Evolutionary conservation across 495 filamentous ascomycete species (phyloP), one percentile per base, ranked within the genome.

Genomic region (Penicillium psychrofluorescens): DNA sequence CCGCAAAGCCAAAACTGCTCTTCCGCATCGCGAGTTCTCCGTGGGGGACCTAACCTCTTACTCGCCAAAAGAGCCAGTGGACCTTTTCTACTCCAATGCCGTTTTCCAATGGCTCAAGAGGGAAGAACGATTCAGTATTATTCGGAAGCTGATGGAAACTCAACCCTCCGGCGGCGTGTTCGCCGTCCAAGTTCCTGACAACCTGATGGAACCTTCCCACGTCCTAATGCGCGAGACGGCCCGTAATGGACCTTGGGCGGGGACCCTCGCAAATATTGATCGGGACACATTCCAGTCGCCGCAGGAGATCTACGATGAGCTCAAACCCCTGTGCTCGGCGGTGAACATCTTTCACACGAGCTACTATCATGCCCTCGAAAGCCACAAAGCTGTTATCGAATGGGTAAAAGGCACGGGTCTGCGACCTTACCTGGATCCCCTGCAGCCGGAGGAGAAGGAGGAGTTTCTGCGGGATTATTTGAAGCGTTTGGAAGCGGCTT

Each of bases 371-470:
- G 53, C 70, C 7, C 57, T 80, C 29, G 62, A 57, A 6, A 62
- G 51, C 9, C 72, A 71, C 33, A 45, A 53, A 33, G 71, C 61
- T 15, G 68, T 81, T 37, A 68, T 79, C 13, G 74, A 77, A 51
- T 81, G 77, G 77, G 74, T 79, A 1, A 71, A 71, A 53, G 71
- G 72, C 7, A 78, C 72, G 5, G 77, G 75, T 8, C 49, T 81
- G 46, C 52, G 61, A 48, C 76, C 76, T 3, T 79, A 66, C 46
- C 15, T 79, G 41, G 61, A 74, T 50, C 60, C 63, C 8, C 51
- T 76, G 43, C 40, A 49, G 1, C 34, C 38, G 1, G 49, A 57
- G 5, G 63, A 71, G 36, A 61, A 50, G 44, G 55, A 61, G 29
- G 58, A 29, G 7, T 77, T 71, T 43, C 47, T 75, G 53, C 35